Percentiles rank a stretch among this genome's conserved stretches.
These are phyloP conservation scores for Leishmania lainsoni DNA, from an alignment of 208 protist species.

Conservation along the genomic window DNA sequence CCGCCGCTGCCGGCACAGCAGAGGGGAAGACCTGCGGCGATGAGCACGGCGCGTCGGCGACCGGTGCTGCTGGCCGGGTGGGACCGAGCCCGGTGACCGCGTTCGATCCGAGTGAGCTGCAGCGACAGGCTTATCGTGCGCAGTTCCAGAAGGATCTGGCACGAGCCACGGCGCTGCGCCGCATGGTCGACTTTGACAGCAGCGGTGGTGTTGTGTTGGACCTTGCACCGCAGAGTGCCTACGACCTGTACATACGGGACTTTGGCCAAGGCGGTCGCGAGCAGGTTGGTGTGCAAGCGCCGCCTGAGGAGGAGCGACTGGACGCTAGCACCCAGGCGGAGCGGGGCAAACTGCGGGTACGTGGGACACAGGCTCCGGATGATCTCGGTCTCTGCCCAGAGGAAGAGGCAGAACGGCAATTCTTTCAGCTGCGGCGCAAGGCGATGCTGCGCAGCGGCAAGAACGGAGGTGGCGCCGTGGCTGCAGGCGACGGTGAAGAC, in stretches of 20 bases:
- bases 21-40: background rate
- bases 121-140: constrained; percentile 74
- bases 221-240: constrained; percentile 78
- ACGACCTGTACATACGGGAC: constrained; percentile 86
- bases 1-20: constrained; percentile 4
- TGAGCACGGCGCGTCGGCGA: background rate
- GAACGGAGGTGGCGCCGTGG: constrained; percentile 14
- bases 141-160: constrained; percentile 81
- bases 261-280: constrained; percentile 60
- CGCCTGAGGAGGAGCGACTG: constrained; percentile 64
- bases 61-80: background rate
- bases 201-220: constrained; percentile 60
- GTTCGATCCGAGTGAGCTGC: constrained; percentile 45
- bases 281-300: constrained; percentile 63
- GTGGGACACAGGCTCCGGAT: constrained; percentile 51
- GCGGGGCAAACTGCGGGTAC: constrained; percentile 44
- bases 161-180: constrained; percentile 71
- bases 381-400: constrained; percentile 85
- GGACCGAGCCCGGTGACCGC: constrained; percentile 7
- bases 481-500: constrained; percentile 5
- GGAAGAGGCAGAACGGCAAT: constrained; percentile 46
- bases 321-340: constrained; percentile 53
- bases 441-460: constrained; percentile 14
- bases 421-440: constrained; percentile 28
- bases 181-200: constrained; percentile 85